phyloP scores from a whole-genome alignment of 352 stramenopile species.

The Achlya hypogyna region DNA sequence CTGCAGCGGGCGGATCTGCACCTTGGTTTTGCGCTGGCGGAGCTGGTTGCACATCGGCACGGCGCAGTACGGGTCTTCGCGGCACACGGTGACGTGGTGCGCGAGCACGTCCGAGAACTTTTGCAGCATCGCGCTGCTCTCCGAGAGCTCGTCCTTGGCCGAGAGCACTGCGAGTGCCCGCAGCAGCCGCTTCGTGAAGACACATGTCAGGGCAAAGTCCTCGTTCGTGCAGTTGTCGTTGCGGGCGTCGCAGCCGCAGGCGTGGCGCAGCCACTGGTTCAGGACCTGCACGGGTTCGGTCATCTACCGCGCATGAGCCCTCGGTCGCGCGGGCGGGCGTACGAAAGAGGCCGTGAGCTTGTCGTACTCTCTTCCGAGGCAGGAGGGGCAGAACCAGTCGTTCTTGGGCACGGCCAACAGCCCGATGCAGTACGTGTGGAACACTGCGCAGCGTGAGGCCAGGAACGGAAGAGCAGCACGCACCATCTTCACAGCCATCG shows the following conservation, averaged over 20 bases:
- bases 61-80: neutral
- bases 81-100: conserved; percentile 1
- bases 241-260: neutral
- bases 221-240: neutral
- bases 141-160: neutral
- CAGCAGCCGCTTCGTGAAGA: conserved; percentile 8
- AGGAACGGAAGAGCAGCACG: neutral
- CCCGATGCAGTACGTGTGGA: conserved; percentile 20
- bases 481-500: conserved; percentile 9
- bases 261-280: neutral
- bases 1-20: neutral
- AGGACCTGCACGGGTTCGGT: neutral
- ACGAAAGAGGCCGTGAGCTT: neutral
- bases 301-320: neutral
- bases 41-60: conserved; percentile 13
- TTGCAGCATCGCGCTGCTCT: neutral
- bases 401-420: neutral
- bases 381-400: conserved; percentile 15
- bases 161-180: neutral
- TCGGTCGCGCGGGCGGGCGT: neutral
- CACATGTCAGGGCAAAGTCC: neutral
- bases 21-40: neutral
- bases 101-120: neutral
- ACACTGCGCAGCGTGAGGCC: neutral
- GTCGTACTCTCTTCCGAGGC: neutral